Conservation (phyloP, 1,284 basidiomycete species). For the Afroboletus lepidellus region DNA sequence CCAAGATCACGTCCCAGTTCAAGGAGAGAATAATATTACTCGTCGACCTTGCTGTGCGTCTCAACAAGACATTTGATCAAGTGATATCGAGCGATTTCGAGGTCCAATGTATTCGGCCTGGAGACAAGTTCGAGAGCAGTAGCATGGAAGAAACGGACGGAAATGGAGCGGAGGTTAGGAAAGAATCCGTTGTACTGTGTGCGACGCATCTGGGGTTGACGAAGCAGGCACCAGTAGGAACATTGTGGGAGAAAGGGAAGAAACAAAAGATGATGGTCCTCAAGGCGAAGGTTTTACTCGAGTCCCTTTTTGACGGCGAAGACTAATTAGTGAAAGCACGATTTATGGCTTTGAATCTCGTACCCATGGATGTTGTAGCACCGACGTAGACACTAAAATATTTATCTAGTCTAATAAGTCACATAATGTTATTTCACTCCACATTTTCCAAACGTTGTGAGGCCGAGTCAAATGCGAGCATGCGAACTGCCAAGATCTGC, state of each 20-base stretch:
- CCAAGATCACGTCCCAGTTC: background rate
- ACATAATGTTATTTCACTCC: too few relatives aligned
- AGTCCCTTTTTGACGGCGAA: background rate
- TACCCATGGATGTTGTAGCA: too few relatives aligned
- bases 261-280: background rate
- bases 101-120: background rate
- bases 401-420: too few relatives aligned
- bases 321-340: background rate
- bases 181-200: background rate
- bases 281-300: background rate
- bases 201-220: background rate
- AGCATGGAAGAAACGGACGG: background rate
- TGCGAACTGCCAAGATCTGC: too few relatives aligned
- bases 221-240: background rate
- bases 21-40: background rate
- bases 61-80: background rate
- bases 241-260: background rate
- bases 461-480: too few relatives aligned
- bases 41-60: background rate
- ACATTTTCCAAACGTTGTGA: too few relatives aligned
- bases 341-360: too few relatives aligned
- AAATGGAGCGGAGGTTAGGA: too few relatives aligned
- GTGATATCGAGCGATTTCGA: background rate
- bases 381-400: too few relatives aligned
- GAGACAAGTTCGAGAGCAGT: background rate